Conservation (phyloP, 2,329 filamentous ascomycete genomes). For the Fusarium nelsonii region DNA sequence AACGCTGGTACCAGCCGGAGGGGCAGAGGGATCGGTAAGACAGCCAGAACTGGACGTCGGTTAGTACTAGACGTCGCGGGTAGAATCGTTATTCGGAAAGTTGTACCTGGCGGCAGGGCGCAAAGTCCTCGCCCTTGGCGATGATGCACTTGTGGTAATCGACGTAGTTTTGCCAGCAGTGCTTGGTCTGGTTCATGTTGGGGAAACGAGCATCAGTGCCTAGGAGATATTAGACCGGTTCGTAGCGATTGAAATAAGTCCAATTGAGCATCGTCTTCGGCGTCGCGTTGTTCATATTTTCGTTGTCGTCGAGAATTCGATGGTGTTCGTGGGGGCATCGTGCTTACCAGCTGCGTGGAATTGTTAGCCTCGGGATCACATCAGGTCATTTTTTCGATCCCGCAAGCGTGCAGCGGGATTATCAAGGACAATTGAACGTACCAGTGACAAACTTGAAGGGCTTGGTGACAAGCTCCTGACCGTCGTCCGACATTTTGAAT, state of each 20-base stretch:
- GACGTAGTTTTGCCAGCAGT: constrained; percentile 99
- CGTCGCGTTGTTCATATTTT: constrained; percentile 34
- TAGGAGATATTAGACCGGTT: constrained; percentile 55
- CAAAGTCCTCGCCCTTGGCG: constrained; percentile 98
- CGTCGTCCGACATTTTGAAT: constrained; percentile 86
- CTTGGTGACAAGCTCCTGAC: constrained; percentile 84
- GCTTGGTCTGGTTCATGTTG: constrained; percentile 98
- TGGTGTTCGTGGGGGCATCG: constrained; percentile 23
- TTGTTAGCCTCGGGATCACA: constrained; percentile 58
- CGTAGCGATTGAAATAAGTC: constrained; percentile 13
- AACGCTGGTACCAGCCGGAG: constrained; percentile 90
- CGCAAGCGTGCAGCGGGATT: constrained; percentile 52
- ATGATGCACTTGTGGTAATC: constrained; percentile 99
- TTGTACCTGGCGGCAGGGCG: constrained; percentile 91
- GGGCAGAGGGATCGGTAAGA: constrained; percentile 98
- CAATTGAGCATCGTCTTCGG: constrained; percentile 49
- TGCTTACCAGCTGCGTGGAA: constrained; percentile 60
- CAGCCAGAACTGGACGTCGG: constrained; percentile 81
- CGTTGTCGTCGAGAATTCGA: constrained; percentile 35
- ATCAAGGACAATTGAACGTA: constrained; percentile 64
- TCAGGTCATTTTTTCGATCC: constrained; percentile 53
- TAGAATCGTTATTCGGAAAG: neutral
- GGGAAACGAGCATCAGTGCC: constrained; percentile 99
- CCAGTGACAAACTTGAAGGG: constrained; percentile 99
- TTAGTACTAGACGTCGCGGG: constrained; percentile 33